Conservation (phyloP, 257 asterid genomes). For the Nicotiana sylvestris region DNA sequence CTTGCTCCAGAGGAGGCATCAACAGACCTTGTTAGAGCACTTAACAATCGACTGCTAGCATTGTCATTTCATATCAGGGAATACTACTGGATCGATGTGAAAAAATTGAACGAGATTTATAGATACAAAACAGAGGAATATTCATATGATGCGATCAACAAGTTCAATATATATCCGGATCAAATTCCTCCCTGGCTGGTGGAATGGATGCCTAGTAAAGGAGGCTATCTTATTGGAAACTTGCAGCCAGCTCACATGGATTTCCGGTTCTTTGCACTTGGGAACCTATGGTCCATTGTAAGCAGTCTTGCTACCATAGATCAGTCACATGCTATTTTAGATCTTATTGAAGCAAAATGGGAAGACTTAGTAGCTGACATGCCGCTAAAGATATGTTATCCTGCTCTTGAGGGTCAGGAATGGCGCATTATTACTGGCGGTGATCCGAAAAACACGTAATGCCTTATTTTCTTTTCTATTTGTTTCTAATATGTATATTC, state of each 20-base stretch:
- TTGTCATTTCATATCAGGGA: constrained; percentile 78
- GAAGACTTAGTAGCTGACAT: constrained; percentile 64
- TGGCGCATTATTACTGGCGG: constrained; percentile 81
- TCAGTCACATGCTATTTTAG: constrained; percentile 65
- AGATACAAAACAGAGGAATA: constrained; percentile 80
- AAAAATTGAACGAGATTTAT: constrained; percentile 67
- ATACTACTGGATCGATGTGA: constrained; percentile 77
- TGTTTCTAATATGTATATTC: no score
- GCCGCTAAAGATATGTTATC: constrained; percentile 82
- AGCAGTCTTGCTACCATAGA: constrained; percentile 67
- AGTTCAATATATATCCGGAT: constrained; percentile 81
- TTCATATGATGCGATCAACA: constrained; percentile 76
- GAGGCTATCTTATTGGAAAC: constrained; percentile 76
- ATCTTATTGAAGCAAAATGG: constrained; percentile 73
- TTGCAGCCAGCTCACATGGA: constrained; percentile 91
- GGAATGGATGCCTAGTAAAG: constrained; percentile 73
- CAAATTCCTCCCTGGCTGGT: constrained; percentile 87
- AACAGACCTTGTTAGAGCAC: constrained; percentile 54
- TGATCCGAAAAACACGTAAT: constrained; percentile 81
- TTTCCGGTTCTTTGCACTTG: constrained; percentile 76
- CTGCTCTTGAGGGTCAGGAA: constrained; percentile 72
- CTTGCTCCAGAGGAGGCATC: constrained; percentile 70
- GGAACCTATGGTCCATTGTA: constrained; percentile 67
- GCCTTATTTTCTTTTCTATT: background rate
- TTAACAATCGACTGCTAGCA: constrained; percentile 66